Conservation (phyloP, 176 grass and related monocot genomes). For the Lolium multiflorum region DNA sequence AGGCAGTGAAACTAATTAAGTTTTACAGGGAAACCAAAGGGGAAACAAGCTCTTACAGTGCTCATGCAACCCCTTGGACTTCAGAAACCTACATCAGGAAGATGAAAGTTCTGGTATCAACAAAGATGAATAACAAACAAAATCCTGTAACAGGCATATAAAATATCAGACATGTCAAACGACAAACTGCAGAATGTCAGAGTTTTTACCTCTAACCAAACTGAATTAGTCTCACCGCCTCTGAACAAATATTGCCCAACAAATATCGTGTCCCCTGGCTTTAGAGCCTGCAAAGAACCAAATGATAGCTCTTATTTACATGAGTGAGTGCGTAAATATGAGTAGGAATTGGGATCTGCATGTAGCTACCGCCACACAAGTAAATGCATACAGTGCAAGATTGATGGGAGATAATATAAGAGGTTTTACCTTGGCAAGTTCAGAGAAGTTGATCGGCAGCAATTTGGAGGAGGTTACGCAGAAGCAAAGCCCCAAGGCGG, state of each 20-base stretch:
- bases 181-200: background rate
- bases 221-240: slow-evolving; percentile 90
- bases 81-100: slow-evolving; percentile 74
- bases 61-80: slow-evolving; percentile 50
- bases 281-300: slow-evolving; percentile 63
- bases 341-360: background rate
- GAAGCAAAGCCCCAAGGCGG: too few relatives aligned
- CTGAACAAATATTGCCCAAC: slow-evolving; percentile 97
- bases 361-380: background rate
- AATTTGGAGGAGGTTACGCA: too few relatives aligned
- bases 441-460: too few relatives aligned
- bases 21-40: too few relatives aligned
- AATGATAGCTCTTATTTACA: background rate
- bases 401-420: too few relatives aligned
- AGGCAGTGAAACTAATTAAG: too few relatives aligned
- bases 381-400: slow-evolving; percentile 28
- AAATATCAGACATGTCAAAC: background rate
- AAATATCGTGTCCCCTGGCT: slow-evolving; percentile 82
- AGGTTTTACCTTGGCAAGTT: too few relatives aligned
- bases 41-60: too few relatives aligned
- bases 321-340: background rate
- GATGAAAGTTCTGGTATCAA: slow-evolving; percentile 14
- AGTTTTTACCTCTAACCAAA: slow-evolving; percentile 85
- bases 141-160: too few relatives aligned
- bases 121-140: background rate